Evolutionary conservation across 1,284 basidiomycete species (phyloP).

Genomic region (Sanghuangporus weigelae): DNA sequence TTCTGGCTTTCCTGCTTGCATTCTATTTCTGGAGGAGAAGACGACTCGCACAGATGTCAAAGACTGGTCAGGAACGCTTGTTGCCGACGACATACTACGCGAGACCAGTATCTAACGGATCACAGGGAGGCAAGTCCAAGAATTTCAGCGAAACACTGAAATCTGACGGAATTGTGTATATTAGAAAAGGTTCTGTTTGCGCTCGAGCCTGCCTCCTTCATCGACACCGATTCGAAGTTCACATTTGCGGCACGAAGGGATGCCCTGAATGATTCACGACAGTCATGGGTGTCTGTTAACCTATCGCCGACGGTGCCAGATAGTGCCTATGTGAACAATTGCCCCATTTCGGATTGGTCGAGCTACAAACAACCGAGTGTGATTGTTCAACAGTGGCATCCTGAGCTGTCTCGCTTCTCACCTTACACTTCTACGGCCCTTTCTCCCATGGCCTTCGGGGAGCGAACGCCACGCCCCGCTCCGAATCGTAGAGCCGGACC

Average conservation of each 20-base stretch:
- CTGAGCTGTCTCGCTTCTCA: conserved; percentile 13
- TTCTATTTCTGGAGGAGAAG: conserved; percentile 1
- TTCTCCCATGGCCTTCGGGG: conserved; percentile 5
- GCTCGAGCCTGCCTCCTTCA: background rate
- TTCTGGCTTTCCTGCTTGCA: background rate
- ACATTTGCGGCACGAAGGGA: conserved; percentile 4
- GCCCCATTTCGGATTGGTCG: conserved; percentile 8
- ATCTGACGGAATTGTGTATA: background rate
- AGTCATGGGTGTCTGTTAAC: conserved; percentile 9
- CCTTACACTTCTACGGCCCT: conserved; percentile 6
- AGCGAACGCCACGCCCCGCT: background rate
- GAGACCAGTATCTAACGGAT: background rate
- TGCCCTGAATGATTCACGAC: background rate
- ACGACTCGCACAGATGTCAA: background rate
- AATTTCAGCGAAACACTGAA: background rate
- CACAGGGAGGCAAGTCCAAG: background rate
- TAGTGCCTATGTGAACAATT: background rate
- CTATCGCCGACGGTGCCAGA: conserved; percentile 1
- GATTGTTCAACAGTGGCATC: background rate
- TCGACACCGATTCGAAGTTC: conserved; percentile 13
- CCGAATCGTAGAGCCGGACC: background rate
- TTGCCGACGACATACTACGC: conserved; percentile 4
- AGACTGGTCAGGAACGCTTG: background rate
- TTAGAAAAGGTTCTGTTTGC: background rate
- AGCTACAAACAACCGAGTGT: conserved; percentile 5